Percentiles rank a stretch among this genome's conserved stretches.
Evolutionary conservation across 2,329 filamentous ascomycete genomes (phyloP).

Genomic region (Calycina herbarum): DNA sequence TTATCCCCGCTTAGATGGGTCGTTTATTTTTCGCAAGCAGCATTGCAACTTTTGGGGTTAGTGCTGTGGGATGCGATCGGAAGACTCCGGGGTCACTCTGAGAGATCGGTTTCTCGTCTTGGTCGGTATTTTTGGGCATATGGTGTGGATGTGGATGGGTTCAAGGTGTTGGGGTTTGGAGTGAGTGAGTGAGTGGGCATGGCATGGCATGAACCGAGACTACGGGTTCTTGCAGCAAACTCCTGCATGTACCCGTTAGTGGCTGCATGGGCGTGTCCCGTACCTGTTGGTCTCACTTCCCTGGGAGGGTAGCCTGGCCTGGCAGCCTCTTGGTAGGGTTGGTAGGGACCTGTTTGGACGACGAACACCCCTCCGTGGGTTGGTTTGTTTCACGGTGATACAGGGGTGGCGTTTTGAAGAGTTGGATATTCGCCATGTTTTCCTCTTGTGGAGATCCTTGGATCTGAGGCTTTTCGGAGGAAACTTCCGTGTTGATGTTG

Average conservation of each 20-base stretch:
- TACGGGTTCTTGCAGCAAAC: slow-evolving; percentile 1
- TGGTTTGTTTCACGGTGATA: background rate
- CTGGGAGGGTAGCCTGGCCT: background rate
- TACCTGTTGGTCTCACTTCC: slow-evolving; percentile 2
- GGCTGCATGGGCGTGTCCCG: background rate
- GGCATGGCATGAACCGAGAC: slow-evolving; percentile 6
- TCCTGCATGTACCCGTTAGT: slow-evolving; percentile 1
- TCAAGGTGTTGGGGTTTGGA: background rate
- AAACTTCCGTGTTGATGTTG: background rate
- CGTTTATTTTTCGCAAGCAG: background rate
- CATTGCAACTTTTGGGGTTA: background rate
- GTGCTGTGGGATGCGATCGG: background rate
- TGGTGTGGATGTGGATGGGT: background rate
- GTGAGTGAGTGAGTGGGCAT: slow-evolving; percentile 1
- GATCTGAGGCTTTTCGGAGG: background rate
- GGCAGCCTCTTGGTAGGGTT: background rate
- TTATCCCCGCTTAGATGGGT: slow-evolving; percentile 7
- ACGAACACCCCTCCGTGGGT: background rate
- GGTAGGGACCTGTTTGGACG: background rate
- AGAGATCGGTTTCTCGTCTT: background rate
- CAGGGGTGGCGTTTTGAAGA: background rate
- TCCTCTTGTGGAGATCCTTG: background rate
- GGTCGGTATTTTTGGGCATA: background rate
- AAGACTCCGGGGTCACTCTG: background rate
- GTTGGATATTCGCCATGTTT: slow-evolving; percentile 4